Base-by-base conservation (phyloP, 768 basidiomycete species). In the Astraeus odoratus region DNA sequence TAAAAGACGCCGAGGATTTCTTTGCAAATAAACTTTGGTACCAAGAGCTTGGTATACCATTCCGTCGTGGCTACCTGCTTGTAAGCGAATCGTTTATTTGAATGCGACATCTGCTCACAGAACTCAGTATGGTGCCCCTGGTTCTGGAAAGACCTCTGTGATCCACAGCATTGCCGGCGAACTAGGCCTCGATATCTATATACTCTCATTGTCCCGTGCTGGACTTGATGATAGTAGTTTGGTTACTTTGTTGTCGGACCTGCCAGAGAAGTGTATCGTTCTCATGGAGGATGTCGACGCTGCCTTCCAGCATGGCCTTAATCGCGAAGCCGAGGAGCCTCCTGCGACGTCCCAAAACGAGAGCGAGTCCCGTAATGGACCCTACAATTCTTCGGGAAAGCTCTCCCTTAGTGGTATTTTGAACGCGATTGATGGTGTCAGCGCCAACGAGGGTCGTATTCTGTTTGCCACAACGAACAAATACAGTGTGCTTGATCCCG, bases 211-310 rank as follows among this genome's bases (percentile, higher is more conserved):
- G 6, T 79, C 83, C 4, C 74, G 77, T 16, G 51, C 63, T 12
- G 77, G 78, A 8, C 59, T 89, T 36, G 83, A 86, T 54, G 86
- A 88, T 57, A 66, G 69, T 1, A 58, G 64, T 7, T 73, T 87
- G 20, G 72, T 67, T 42, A 69, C 76, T 30, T 67, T 86, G 34
- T 77, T 87, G 47, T 69, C 74, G 8, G 67, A 70, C 2, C 70
- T 88, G 2, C 86, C 87, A n/a, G 72, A 78, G 46, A 71, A 72
- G 51, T 86, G 81, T 54, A 82, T 90, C 44, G 77, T 81, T 4
- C 69, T 91, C 27, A 86, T 91, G 77, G 86, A 90, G 59, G 88
- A 90, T 57, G 81, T 90, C 44, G 88, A 91, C 52, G 84, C 81
- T 2, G 86, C 85, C 3, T 85, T 89, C 63, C 66, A 66, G 23